Conservation (phyloP, 495 filamentous ascomycete genomes). For the Tuber indicum region DNA sequence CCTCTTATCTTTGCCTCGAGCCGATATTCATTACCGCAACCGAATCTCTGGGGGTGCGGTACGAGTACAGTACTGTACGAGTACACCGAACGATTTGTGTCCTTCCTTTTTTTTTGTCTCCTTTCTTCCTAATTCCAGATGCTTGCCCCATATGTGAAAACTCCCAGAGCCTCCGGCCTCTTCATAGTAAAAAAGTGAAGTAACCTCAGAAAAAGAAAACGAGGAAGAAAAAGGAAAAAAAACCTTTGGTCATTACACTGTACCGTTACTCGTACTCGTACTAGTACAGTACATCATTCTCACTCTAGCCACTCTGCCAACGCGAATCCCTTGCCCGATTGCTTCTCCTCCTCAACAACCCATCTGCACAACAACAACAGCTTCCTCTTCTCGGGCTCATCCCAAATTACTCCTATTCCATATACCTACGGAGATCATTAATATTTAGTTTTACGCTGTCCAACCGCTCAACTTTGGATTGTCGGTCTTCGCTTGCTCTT, state of each 20-base stretch:
- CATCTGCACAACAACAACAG: background rate
- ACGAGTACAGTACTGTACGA: too few species aligned
- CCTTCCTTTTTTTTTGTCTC: background rate
- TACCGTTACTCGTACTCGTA: too few species aligned
- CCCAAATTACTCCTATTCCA: background rate
- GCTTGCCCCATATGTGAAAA: background rate
- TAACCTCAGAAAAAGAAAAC: background rate
- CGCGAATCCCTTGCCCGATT: background rate
- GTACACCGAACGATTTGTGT: background rate
- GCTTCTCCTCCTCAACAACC: constrained; percentile 9
- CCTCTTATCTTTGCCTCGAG: background rate
- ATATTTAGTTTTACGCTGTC: background rate
- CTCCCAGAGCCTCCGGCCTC: background rate
- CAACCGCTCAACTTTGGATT: background rate
- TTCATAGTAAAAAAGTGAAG: background rate
- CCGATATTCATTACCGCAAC: background rate
- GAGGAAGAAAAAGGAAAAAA: background rate
- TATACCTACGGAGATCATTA: background rate
- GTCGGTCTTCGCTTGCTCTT: background rate
- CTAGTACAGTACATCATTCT: background rate
- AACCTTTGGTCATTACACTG: background rate
- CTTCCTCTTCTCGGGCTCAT: background rate
- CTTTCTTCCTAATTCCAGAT: background rate
- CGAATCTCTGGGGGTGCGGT: background rate
- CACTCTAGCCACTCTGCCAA: background rate